phyloP scores from a whole-genome alignment of 768 basidiomycete species.

The Asterophora lycoperdoides region DNA sequence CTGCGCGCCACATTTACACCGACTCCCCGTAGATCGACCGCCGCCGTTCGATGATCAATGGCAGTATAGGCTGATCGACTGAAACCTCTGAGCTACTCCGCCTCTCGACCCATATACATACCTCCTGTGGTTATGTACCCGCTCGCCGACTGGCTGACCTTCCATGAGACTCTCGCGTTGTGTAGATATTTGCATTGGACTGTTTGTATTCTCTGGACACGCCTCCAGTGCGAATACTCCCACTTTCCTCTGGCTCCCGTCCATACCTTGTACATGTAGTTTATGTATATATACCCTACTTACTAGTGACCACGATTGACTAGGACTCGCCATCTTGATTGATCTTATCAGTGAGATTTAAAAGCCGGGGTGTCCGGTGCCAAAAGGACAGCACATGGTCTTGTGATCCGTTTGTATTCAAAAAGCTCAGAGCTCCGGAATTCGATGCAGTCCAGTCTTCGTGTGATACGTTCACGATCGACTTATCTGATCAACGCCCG shows the following conservation, averaged over 20 bases:
- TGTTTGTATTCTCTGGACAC: not conserved
- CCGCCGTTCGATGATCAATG: not conserved
- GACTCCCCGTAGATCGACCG: not conserved
- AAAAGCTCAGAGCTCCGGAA: conserved; percentile 3
- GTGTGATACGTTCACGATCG: conserved; percentile 15
- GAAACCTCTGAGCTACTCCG: not conserved
- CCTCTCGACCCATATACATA: too few species aligned
- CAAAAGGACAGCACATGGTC: conserved; percentile 1
- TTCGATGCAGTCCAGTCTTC: conserved; percentile 15
- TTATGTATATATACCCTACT: not conserved
- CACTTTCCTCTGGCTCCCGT: not conserved
- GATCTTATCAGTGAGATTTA: not conserved
- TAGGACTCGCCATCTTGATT: not conserved
- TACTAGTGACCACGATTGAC: not conserved
- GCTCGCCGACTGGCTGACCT: conserved; percentile 1
- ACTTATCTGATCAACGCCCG: conserved; percentile 21
- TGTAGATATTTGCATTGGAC: conserved; percentile 1
- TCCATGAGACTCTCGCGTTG: not conserved
- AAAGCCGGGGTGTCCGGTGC: not conserved
- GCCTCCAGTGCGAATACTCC: not conserved
- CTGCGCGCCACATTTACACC: conserved; percentile 11
- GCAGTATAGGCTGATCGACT: not conserved
- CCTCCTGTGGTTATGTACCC: not conserved
- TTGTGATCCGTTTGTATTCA: conserved; percentile 11
- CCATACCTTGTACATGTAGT: conserved; percentile 2